phyloP scores from a whole-genome alignment of 129 eudicot species.

The sunflower (Helianthus annuus) region DNA sequence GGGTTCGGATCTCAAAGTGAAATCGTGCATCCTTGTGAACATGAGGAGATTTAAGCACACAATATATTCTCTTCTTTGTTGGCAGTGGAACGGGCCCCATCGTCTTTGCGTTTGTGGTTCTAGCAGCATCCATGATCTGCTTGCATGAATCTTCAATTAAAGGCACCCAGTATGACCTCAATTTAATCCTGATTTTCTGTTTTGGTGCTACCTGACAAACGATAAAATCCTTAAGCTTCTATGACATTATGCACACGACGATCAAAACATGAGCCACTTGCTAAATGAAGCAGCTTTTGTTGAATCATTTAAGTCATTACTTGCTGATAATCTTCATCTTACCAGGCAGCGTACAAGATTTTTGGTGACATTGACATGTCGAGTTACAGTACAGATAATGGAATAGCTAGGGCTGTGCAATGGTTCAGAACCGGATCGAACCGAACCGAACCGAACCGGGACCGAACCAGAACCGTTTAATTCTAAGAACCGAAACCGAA shows the following conservation, averaged over 20 bases:
- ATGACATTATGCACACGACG: neutral
- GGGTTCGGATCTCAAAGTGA: conserved; percentile 96
- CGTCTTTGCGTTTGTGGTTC: conserved; percentile 77
- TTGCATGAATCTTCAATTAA: conserved; percentile 92
- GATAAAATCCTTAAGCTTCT: conserved; percentile 4
- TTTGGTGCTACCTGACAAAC: conserved; percentile 62
- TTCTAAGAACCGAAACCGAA: too few relatives aligned
- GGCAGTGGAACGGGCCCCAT: conserved; percentile 93
- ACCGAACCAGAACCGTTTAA: too few relatives aligned
- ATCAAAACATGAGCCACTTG: neutral
- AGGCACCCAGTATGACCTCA: conserved; percentile 87
- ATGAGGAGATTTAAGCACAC: conserved; percentile 96
- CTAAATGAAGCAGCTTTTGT: neutral
- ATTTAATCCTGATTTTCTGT: conserved; percentile 79
- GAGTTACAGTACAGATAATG: neutral
- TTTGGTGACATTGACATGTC: neutral
- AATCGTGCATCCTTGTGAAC: conserved; percentile 94
- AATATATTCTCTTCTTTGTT: conserved; percentile 70
- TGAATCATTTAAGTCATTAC: neutral
- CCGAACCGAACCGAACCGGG: too few relatives aligned
- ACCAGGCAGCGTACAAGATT: conserved; percentile 11
- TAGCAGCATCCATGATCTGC: conserved; percentile 94
- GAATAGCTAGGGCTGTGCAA: too few relatives aligned
- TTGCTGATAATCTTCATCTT: too few relatives aligned
- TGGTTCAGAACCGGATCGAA: too few relatives aligned